Evolutionary conservation across 768 basidiomycete genomes (phyloP), one percentile per base, ranked within the genome.

Genomic region (Russula brevipes): DNA sequence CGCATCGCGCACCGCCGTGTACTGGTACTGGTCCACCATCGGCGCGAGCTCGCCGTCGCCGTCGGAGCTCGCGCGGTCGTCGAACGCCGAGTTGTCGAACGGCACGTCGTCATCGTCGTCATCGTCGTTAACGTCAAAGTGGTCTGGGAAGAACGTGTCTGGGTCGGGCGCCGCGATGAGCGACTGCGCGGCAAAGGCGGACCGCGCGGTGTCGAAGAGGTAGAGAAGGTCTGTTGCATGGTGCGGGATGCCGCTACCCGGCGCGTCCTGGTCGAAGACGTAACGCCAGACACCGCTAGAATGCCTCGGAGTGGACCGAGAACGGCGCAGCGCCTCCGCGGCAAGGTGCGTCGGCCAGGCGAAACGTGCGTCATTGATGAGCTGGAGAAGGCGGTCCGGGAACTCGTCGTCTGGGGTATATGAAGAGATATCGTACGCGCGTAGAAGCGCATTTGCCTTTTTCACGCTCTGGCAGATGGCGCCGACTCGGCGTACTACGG

Each of bases 221-320:
- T 91, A 91, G 60, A 88, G 79, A 49, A 91, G 74, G 71, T 91
- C 89, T 0, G 84, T 83, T 1, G 81, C 84, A 70, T 90, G 86
- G 69, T 89, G 88, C 2, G 88, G 83, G 19, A 82, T 72, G 14
- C 83, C 83, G 52, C 83, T 78, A 30, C 80, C 76, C 9, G 88
- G 86, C 1, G 86, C 82, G 68, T 89, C 89, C 74, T 91, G 89
- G 73, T 91, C 89, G 70, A 91, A 91, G 17, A 89, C 83, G 68
- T 88, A 91, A 61, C 89, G 80, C 85, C 85, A 91, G 5, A 89
- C 87, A n/a, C 81, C 81, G 45, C 76, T 76, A 57, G 78, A 79
- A 3, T 49, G 39, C 5, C 47, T 54, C 17, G 4, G 6, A 6
- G 9, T 1, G 14, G 39, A 30, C 24, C 51, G 36, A 2, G 66